Evolutionary conservation across 139 green algal genomes (phyloP).

Genomic region (Spirogloea muscicola): DNA sequence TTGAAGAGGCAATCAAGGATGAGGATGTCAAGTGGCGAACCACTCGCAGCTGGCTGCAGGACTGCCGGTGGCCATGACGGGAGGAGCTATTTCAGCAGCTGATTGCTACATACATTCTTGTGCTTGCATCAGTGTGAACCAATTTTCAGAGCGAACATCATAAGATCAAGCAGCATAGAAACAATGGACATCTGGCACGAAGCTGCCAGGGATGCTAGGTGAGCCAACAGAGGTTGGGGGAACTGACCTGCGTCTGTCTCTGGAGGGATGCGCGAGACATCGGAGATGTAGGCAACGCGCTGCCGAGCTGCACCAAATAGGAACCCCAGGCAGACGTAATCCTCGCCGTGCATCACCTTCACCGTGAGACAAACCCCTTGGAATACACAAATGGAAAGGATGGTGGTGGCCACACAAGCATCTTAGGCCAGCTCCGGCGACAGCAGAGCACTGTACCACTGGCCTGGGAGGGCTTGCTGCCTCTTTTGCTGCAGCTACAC

Average conservation of each 20-base stretch:
- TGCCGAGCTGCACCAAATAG: conserved; percentile 13
- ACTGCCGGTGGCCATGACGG: background rate
- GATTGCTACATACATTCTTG: background rate
- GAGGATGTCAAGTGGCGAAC: conserved; percentile 22
- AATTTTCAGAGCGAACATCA: background rate
- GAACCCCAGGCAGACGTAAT: conserved; percentile 39
- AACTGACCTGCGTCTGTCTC: background rate
- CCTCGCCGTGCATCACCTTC: conserved; percentile 41
- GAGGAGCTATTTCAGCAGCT: background rate
- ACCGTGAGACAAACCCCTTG: too few species aligned
- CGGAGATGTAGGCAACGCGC: conserved; percentile 43
- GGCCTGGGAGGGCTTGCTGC: background rate
- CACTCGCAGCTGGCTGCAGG: background rate
- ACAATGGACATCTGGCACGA: background rate
- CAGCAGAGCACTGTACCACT: background rate
- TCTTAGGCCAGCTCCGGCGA: background rate
- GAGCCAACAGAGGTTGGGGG: background rate
- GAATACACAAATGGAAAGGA: too few species aligned
- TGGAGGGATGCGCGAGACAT: conserved; percentile 34
- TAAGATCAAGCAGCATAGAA: background rate
- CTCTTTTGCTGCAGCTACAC: background rate
- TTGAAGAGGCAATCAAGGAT: conserved; percentile 37
- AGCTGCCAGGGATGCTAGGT: background rate
- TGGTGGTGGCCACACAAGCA: background rate
- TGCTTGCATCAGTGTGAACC: background rate